Base-by-base conservation (phyloP, 148 eudicot species). In the Rhododendron ovatum region DNA sequence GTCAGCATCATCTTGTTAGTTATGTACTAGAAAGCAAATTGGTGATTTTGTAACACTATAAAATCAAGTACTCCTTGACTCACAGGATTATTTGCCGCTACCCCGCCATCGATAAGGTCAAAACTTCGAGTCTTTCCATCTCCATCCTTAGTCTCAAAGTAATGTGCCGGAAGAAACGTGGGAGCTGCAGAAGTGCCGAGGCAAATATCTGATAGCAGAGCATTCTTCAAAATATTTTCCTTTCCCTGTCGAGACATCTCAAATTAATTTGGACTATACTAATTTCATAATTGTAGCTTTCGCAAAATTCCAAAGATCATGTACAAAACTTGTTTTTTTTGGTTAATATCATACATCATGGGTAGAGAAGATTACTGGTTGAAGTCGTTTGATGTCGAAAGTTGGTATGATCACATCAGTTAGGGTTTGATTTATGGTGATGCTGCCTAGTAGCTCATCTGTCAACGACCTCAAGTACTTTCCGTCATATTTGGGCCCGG, bases 11-110 rank as follows among this genome's bases (percentile, higher is more conserved):
- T 13, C 76, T 14, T 71, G 76, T 14, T 33, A 33, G 76, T 30
- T 3, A 28, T 13, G 8, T 30, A 14, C 39, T 13, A 14, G 20
- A 71, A 71, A 1, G 41, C 39, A 71, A 71, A 71, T 3, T 71
- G 6, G 76, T 71, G 76, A 30, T 30, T 71, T 0, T n/a, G 15
- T 26, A 14, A 30, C 33, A 17, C 18, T 71, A 71, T 33, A 30
- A 69, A 14, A 71, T 33, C 76, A 71, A 26, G 85, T 20, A 59
- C 65, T 20, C 26, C 65, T 59, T 20, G 14, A 47, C 86, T 82
- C 85, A 92, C 93, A 71, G 93, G 93, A 63, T 92, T 92, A 85
- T 88, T 90, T 39, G 92, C 92, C 53, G 89, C 93, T n/a, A 92
- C 86, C 0, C 90, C 93, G 17, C 93, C 93, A 86, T 92, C 93